Percentiles rank a stretch among this genome's conserved stretches.
Evolutionary conservation across 1,284 basidiomycete species (phyloP).

Genomic region (Cronartium ribicola): DNA sequence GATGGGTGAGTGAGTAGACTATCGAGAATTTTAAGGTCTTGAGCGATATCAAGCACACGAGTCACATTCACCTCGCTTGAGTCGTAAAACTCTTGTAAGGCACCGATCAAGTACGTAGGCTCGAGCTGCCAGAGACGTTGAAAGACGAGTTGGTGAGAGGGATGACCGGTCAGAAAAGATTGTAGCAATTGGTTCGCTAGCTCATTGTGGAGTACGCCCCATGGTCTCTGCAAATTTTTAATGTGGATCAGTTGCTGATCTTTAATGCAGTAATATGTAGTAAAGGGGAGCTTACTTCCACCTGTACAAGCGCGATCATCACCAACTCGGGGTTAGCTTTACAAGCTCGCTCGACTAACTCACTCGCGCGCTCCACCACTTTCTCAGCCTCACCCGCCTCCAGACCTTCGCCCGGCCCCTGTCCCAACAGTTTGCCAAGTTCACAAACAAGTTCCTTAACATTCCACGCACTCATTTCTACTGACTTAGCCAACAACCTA

Average conservation of each 20-base stretch:
- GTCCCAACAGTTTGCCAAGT: slow-evolving; percentile 15
- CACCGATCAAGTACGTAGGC: slow-evolving; percentile 74
- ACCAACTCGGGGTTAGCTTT: slow-evolving; percentile 91
- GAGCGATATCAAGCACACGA: slow-evolving; percentile 87
- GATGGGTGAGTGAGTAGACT: slow-evolving; percentile 27
- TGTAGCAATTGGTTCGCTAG: slow-evolving; percentile 79
- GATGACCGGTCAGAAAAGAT: slow-evolving; percentile 87
- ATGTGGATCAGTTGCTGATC: background rate
- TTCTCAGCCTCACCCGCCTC: slow-evolving; percentile 15
- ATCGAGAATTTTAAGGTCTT: slow-evolving; percentile 67
- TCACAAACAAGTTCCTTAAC: slow-evolving; percentile 38
- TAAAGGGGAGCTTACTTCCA: slow-evolving; percentile 52
- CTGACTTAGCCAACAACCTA: slow-evolving; percentile 33
- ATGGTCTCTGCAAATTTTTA: slow-evolving; percentile 60
- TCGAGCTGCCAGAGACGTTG: slow-evolving; percentile 91
- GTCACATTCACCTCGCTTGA: slow-evolving; percentile 90
- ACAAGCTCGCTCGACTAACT: slow-evolving; percentile 39
- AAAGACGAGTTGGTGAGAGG: slow-evolving; percentile 92
- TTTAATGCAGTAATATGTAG: background rate
- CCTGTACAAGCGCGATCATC: slow-evolving; percentile 85
- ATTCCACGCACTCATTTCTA: slow-evolving; percentile 42
- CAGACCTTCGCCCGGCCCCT: slow-evolving; percentile 16
- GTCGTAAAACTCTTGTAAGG: slow-evolving; percentile 84
- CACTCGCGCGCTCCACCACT: slow-evolving; percentile 24
- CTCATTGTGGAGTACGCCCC: slow-evolving; percentile 78